Conservation (phyloP, 768 basidiomycete species). For the Podaxis sp. region DNA sequence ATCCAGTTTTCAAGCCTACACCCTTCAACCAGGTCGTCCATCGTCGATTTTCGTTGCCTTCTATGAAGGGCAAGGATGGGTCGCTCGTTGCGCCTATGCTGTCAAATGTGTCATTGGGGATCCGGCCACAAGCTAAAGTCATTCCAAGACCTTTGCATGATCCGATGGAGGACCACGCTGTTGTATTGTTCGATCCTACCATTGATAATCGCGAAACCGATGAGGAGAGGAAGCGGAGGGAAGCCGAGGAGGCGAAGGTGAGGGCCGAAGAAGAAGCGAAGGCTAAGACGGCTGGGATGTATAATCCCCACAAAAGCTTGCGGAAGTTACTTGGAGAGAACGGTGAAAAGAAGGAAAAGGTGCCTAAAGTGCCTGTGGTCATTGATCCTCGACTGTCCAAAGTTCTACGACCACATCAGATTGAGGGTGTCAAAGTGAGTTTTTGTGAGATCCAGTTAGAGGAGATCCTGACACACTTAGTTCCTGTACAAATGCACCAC, state of each 20-base stretch:
- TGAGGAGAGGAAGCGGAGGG: slow-evolving; percentile 71
- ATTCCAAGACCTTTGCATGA: slow-evolving; percentile 93
- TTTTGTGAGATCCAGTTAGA: background rate
- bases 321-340: slow-evolving; percentile 72
- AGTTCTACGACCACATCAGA: slow-evolving; percentile 93
- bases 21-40: slow-evolving; percentile 55
- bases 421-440: slow-evolving; percentile 93
- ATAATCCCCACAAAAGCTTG: slow-evolving; percentile 91
- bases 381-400: slow-evolving; percentile 87
- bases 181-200: slow-evolving; percentile 95
- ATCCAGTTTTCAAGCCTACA: slow-evolving; percentile 79
- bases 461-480: slow-evolving; percentile 35
- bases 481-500: slow-evolving; percentile 95
- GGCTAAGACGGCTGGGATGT: slow-evolving; percentile 70
- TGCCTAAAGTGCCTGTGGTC: slow-evolving; percentile 89
- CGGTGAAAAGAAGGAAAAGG: slow-evolving; percentile 53
- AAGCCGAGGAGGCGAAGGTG: slow-evolving; percentile 68
- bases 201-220: slow-evolving; percentile 90
- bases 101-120: slow-evolving; percentile 77
- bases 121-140: slow-evolving; percentile 73
- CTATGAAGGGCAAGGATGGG: slow-evolving; percentile 71
- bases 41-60: slow-evolving; percentile 80
- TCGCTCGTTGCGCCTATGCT: slow-evolving; percentile 48
- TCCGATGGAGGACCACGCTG: slow-evolving; percentile 97
- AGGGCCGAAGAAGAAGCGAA: slow-evolving; percentile 58